These are phyloP conservation scores for Fusarium solani-melongenae DNA, from an alignment of 2,329 filamentous ascomycete genomes.

Conservation along the genomic window DNA sequence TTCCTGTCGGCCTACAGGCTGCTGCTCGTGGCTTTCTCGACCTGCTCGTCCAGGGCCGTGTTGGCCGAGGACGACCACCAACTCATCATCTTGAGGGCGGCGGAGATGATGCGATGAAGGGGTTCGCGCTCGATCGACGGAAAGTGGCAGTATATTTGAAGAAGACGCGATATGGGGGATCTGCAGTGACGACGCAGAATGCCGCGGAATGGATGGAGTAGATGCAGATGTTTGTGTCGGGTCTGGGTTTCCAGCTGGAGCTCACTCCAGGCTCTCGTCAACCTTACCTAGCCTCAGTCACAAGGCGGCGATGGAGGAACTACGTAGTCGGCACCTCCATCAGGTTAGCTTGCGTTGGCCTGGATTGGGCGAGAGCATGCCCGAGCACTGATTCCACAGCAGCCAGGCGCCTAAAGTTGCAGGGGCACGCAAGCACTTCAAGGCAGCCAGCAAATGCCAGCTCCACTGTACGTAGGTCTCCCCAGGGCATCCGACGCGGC, in stretches of 20 bases:
- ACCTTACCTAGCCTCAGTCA: slow-evolving; percentile 38
- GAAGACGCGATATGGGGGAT: background rate
- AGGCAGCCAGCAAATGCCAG: background rate
- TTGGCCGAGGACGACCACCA: slow-evolving; percentile 96
- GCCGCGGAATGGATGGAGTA: slow-evolving; percentile 17
- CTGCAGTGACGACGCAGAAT: slow-evolving; percentile 1
- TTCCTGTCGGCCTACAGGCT: slow-evolving; percentile 74
- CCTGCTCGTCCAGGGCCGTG: slow-evolving; percentile 94
- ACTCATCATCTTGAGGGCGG: slow-evolving; percentile 74
- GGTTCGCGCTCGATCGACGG: slow-evolving; percentile 7
- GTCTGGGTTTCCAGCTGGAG: slow-evolving; percentile 30
- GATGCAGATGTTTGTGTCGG: slow-evolving; percentile 31
- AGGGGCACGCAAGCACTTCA: slow-evolving; percentile 1
- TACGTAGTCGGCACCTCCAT: slow-evolving; percentile 34
- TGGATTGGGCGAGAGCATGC: slow-evolving; percentile 23
- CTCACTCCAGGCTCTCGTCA: slow-evolving; percentile 36
- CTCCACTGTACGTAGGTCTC: background rate
- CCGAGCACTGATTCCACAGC: slow-evolving; percentile 31
- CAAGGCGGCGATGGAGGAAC: slow-evolving; percentile 32
- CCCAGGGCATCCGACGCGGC: background rate
- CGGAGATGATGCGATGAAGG: slow-evolving; percentile 8
- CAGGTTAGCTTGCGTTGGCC: slow-evolving; percentile 30
- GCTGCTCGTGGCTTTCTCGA: slow-evolving; percentile 93
- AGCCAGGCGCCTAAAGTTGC: slow-evolving; percentile 11
- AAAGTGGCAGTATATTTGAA: background rate